Percentiles rank a stretch among this genome's conserved stretches.
Conservation (phyloP, 257 asterid species). For the Ehretia macrophylla region DNA sequence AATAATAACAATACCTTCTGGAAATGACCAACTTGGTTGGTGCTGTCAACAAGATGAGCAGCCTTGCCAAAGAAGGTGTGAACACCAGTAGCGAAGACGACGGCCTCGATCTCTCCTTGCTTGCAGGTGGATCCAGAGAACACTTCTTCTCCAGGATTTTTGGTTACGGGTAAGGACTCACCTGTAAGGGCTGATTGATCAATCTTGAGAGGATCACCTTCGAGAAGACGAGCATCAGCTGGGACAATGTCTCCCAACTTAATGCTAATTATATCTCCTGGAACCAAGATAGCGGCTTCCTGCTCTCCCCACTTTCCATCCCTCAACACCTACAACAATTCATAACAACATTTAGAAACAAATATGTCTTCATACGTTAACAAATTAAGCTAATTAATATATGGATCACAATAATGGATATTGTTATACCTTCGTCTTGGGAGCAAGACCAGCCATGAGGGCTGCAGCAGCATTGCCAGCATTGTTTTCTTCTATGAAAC, state of each 20-base stretch:
- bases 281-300: constrained; percentile 81
- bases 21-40: constrained; percentile 91
- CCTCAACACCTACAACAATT: constrained; percentile 53
- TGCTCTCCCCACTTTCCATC: constrained; percentile 82
- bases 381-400: too few relatives aligned
- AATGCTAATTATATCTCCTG: constrained; percentile 86
- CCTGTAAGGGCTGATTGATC: constrained; percentile 90
- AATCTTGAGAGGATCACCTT: constrained; percentile 86
- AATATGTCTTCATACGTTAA: fast-evolving
- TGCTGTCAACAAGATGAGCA: constrained; percentile 94
- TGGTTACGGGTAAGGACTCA: constrained; percentile 81
- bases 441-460: constrained; percentile 93
- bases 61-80: constrained; percentile 96
- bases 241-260: constrained; percentile 90
- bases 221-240: constrained; percentile 88
- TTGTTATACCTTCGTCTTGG: constrained; percentile 84
- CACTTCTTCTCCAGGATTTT: constrained; percentile 66
- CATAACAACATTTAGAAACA: background rate
- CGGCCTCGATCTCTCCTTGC: constrained; percentile 90
- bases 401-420: too few relatives aligned
- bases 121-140: constrained; percentile 93
- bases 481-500: constrained; percentile 77
- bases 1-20: constrained; percentile 45
- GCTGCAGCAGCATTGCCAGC: constrained; percentile 95
- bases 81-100: constrained; percentile 92